Base-by-base conservation (phyloP, 139 green algal species). In the Chlorella sp. region DNA sequence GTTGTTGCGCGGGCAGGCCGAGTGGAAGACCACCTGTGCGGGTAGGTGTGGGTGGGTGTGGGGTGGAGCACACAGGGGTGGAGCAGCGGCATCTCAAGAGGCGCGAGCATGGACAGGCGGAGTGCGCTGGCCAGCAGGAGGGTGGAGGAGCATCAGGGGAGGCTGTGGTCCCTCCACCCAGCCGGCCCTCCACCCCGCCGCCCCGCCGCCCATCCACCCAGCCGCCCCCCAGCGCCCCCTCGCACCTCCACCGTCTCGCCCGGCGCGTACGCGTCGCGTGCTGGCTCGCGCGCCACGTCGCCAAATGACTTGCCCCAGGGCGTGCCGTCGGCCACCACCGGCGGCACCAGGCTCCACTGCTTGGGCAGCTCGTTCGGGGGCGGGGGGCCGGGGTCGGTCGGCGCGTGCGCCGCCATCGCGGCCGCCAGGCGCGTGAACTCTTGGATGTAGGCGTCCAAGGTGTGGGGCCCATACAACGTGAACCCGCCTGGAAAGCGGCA, bases 391-490 rank as follows among this genome's bases (percentile, higher is more conserved):
- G 69, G 51, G 7, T 53, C n/a, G 4, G 71, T 82, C 8, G 69
- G 15, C 15, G 42, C 33, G 6, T 82, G 86, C 9, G 41, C 67
- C 17, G 90, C 63, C 85, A 96, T 91, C 4, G 83, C 89, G 38
- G 73, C 27, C 33, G 90, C 86, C 77, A 97, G 67, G 33, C 40
- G 68, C 33, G 61, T 67, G 64, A 94, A 93, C 73, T 92, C 86
- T 85, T 91, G 83, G n/a, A 97, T 94, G 87, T 97, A 97, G 3
- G 92, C 92, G 68, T 91, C 87, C 31, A 97, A 84, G 0, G 92
- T 97, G 82, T 93, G 86, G 6, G 90, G 92, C 8, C 92, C 92
- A 67, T 88, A 97, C 29, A 97, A 75, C 14, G 92, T 97, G 61
- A 84, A 93, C 6, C 88, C 92, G 4, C 92, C n/a, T n/a, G n/a